These are phyloP conservation scores for Phyllosticta citrichinensis DNA, from an alignment of 2,329 filamentous ascomycete genomes.

Conservation along the genomic window DNA sequence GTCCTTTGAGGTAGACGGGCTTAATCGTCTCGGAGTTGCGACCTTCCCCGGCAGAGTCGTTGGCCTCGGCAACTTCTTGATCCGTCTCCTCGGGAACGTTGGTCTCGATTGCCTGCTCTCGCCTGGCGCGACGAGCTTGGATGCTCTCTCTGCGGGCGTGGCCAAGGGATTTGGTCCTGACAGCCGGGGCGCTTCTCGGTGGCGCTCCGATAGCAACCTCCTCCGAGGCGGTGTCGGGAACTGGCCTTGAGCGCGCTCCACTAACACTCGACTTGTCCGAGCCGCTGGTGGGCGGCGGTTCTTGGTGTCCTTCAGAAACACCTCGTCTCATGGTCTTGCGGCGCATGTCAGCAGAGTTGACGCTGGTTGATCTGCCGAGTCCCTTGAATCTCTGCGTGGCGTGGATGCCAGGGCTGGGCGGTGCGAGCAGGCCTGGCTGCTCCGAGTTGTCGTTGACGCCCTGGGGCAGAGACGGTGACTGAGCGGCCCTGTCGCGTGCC, in stretches of 20 bases:
- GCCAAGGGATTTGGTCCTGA: constrained; percentile 74
- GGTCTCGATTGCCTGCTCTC: constrained; percentile 61
- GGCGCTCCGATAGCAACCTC: constrained; percentile 27
- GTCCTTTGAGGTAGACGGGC: constrained; percentile 87
- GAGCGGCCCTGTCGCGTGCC: constrained; percentile 43
- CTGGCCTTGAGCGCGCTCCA: constrained; percentile 37
- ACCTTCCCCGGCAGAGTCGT: constrained; percentile 34
- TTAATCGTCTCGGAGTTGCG: constrained; percentile 70
- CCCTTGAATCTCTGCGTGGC: constrained; percentile 54
- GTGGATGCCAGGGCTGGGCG: constrained; percentile 53
- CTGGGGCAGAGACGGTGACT: constrained; percentile 37
- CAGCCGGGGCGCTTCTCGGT: constrained; percentile 18
- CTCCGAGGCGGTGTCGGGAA: constrained; percentile 40
- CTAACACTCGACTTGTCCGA: constrained; percentile 61
- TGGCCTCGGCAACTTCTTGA: constrained; percentile 54
- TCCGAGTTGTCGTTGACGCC: constrained; percentile 50
- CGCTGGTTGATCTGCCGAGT: constrained; percentile 78
- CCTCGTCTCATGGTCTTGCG: constrained; percentile 50
- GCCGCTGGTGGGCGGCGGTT: constrained; percentile 61
- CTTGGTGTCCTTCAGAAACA: constrained; percentile 22
- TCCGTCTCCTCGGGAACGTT: constrained; percentile 90
- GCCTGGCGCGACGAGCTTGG: constrained; percentile 66
- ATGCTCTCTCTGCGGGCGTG: constrained; percentile 88
- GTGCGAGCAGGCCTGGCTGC: constrained; percentile 62
- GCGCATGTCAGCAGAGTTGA: constrained; percentile 77